Evolutionary conservation across 1,284 basidiomycete species (phyloP).

Genomic region (Sparassis latifolia): DNA sequence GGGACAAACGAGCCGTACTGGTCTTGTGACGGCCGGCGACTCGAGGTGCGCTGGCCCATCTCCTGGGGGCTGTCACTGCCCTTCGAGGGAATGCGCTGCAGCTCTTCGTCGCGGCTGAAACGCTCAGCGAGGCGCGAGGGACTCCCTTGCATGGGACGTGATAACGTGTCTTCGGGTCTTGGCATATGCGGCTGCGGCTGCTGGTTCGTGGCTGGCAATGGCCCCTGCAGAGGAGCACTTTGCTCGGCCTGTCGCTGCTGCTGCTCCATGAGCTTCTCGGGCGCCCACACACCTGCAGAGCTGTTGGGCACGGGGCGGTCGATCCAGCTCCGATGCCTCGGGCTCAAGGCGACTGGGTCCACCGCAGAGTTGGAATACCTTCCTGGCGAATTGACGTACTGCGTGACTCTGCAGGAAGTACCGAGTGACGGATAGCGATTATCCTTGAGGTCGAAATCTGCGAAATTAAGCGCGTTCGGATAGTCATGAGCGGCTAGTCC

Average conservation of each 20-base stretch:
- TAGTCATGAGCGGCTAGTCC: constrained; percentile 30
- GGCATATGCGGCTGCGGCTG: constrained; percentile 12
- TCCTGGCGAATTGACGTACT: not conserved
- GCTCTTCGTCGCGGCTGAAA: constrained; percentile 9
- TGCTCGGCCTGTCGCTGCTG: not conserved
- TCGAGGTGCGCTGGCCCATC: constrained; percentile 24
- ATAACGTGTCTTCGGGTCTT: constrained; percentile 12
- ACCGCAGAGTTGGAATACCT: not conserved
- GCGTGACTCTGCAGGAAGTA: constrained; percentile 11
- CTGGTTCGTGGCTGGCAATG: constrained; percentile 8
- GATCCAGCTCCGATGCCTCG: constrained; percentile 11
- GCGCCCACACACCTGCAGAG: constrained; percentile 14
- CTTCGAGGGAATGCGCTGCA: constrained; percentile 11
- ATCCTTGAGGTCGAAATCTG: constrained; percentile 56
- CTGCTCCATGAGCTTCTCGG: constrained; percentile 19
- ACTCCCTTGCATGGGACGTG: constrained; percentile 7
- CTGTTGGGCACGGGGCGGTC: constrained; percentile 12
- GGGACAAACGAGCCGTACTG: constrained; percentile 27
- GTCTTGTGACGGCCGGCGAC: constrained; percentile 13
- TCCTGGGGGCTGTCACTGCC: constrained; percentile 13
- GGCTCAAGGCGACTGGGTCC: not conserved
- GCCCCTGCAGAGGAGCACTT: constrained; percentile 8
- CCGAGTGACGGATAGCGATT: constrained; percentile 49
- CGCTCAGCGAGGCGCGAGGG: constrained; percentile 10
- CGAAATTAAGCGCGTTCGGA: constrained; percentile 44